Evolutionary conservation across 2,329 filamentous ascomycete genomes (phyloP).

Genomic region (Diaporthe vaccinii): DNA sequence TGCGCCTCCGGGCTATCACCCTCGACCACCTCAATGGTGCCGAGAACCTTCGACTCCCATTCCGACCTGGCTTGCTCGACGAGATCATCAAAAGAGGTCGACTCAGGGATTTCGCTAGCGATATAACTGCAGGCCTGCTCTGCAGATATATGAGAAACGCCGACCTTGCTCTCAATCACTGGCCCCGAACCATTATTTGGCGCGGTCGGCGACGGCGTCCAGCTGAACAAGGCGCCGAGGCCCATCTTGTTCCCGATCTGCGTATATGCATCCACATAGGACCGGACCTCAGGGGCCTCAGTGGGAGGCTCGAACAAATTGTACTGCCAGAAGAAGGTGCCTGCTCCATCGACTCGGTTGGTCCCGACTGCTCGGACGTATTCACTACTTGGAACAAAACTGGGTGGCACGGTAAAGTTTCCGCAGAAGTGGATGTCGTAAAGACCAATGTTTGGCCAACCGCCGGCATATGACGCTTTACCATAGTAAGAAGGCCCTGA

Average conservation of each 20-base stretch:
- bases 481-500: slow-evolving; percentile 33
- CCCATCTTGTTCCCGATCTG: slow-evolving; percentile 35
- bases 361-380: slow-evolving; percentile 24
- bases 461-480: slow-evolving; percentile 31
- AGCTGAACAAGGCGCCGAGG: slow-evolving; percentile 32
- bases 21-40: slow-evolving; percentile 31
- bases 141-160: slow-evolving; percentile 24
- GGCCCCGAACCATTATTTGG: slow-evolving; percentile 1
- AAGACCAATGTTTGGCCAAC: slow-evolving; percentile 29
- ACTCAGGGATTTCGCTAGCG: slow-evolving; percentile 15
- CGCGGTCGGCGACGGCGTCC: neutral
- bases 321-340: slow-evolving; percentile 32
- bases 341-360: slow-evolving; percentile 29
- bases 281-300: slow-evolving; percentile 3
- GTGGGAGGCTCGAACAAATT: slow-evolving; percentile 10
- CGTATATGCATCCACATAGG: slow-evolving; percentile 19
- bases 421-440: slow-evolving; percentile 27
- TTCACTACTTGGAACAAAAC: slow-evolving; percentile 13
- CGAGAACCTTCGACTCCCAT: slow-evolving; percentile 32
- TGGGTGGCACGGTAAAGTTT: slow-evolving; percentile 28
- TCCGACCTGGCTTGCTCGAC: slow-evolving; percentile 32
- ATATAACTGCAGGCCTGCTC: slow-evolving; percentile 33
- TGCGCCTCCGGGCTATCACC: slow-evolving; percentile 7
- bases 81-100: slow-evolving; percentile 24
- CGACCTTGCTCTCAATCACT: slow-evolving; percentile 28